Percentiles rank a stretch among this genome's conserved stretches.
These are phyloP conservation scores for Suillus decipiens DNA, from an alignment of 768 basidiomycete species.

Conservation along the genomic window DNA sequence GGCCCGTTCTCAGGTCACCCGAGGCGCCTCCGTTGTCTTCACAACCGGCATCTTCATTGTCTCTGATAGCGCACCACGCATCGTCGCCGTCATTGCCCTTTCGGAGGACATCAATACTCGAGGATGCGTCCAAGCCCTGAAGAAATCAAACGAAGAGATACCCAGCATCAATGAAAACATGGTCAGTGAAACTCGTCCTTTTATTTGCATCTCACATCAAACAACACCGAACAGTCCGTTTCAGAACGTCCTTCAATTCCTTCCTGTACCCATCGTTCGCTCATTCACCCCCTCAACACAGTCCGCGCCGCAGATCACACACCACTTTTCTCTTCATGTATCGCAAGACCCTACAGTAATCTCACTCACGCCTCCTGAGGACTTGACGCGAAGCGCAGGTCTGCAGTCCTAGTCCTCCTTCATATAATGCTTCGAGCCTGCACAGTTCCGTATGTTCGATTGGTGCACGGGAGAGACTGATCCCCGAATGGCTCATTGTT, in stretches of 20 bases:
- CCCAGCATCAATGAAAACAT: conserved; percentile 28
- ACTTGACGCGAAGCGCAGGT: conserved; percentile 60
- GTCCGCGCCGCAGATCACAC: conserved; percentile 90
- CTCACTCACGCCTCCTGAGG: conserved; percentile 47
- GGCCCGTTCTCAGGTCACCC: conserved; percentile 68
- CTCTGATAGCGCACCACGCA: conserved; percentile 25
- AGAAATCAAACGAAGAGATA: conserved; percentile 52
- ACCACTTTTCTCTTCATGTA: conserved; percentile 78
- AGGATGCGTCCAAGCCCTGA: conserved; percentile 53
- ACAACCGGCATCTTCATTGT: conserved; percentile 65
- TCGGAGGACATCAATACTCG: conserved; percentile 58
- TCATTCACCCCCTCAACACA: conserved; percentile 80
- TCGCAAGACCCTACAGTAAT: conserved; percentile 79
- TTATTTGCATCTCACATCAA: not conserved
- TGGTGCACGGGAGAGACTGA: conserved; percentile 69
- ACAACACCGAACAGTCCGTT: conserved; percentile 69
- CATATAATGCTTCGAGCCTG: conserved; percentile 91
- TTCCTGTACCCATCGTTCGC: conserved; percentile 68
- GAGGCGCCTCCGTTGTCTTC: conserved; percentile 35
- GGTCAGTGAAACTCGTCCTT: conserved; percentile 62
- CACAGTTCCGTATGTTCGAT: conserved; percentile 75
- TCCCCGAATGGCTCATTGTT: conserved; percentile 84
- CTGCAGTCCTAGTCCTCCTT: conserved; percentile 85
- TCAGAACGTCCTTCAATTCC: conserved; percentile 91
- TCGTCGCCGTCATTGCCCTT: not conserved